Percentiles rank a stretch among this genome's conserved stretches.
Evolutionary conservation across 495 filamentous ascomycete genomes (phyloP).

Genomic region (Acidiella bohemica): DNA sequence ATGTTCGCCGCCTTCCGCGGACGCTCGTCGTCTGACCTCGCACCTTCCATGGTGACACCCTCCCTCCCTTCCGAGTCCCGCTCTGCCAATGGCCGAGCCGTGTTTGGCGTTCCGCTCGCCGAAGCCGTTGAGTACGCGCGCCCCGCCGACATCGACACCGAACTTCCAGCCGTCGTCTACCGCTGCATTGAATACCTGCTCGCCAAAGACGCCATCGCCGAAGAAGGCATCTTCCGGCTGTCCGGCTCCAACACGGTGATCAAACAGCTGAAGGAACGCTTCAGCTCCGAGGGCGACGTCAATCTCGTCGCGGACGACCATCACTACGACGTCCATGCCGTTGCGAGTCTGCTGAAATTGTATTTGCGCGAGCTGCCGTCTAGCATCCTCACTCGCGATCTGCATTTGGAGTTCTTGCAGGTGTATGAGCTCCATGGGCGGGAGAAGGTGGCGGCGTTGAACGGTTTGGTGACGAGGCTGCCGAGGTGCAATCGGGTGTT

Average conservation of each 20-base stretch:
- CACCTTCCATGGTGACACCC: slow-evolving; percentile 14
- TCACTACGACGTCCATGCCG: slow-evolving; percentile 91
- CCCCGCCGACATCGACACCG: slow-evolving; percentile 54
- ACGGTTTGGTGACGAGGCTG: slow-evolving; percentile 68
- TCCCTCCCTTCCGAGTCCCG: slow-evolving; percentile 2
- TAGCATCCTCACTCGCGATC: slow-evolving; percentile 77
- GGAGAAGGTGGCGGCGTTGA: slow-evolving; percentile 72
- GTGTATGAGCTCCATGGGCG: slow-evolving; percentile 56
- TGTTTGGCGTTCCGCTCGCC: slow-evolving; percentile 74
- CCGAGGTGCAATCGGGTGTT: slow-evolving; percentile 68
- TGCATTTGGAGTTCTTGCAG: slow-evolving; percentile 76
- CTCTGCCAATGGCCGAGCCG: slow-evolving; percentile 48
- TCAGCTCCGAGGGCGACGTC: slow-evolving; percentile 88
- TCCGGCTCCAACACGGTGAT: slow-evolving; percentile 91
- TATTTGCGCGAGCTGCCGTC: slow-evolving; percentile 87
- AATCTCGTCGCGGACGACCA: slow-evolving; percentile 67
- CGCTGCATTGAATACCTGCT: slow-evolving; percentile 90
- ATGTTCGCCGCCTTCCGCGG: slow-evolving; percentile 81
- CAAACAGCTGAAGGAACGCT: slow-evolving; percentile 76
- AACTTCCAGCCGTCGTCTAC: slow-evolving; percentile 89
- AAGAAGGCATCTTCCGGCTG: slow-evolving; percentile 93
- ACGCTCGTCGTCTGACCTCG: slow-evolving; percentile 47
- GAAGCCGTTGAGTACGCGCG: slow-evolving; percentile 74
- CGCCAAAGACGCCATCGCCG: slow-evolving; percentile 62
- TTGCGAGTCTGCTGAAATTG: slow-evolving; percentile 85